Conservation (phyloP, 2,329 filamentous ascomycete species). For the Neoarthrinium moseri region DNA sequence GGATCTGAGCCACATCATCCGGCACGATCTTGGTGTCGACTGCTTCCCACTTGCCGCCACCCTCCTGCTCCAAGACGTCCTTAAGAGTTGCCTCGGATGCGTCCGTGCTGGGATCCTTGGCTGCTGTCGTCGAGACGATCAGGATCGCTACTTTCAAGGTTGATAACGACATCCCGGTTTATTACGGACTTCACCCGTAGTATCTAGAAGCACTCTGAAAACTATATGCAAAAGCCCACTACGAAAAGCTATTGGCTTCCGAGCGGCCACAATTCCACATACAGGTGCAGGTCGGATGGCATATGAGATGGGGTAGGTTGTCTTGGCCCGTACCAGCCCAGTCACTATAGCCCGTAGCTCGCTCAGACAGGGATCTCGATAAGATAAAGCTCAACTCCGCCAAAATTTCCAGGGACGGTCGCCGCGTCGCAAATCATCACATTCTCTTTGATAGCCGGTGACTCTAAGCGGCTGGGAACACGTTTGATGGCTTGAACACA, state of each 20-base stretch:
- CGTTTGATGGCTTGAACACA: not conserved
- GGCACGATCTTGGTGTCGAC: conserved; percentile 71
- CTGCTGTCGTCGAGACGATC: conserved; percentile 88
- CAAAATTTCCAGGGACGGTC: not conserved
- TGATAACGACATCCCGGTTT: conserved; percentile 33
- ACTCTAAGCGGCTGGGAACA: too few species aligned
- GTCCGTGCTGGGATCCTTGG: conserved; percentile 76
- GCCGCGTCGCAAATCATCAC: not conserved
- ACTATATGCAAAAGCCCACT: too few species aligned
- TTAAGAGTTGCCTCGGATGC: conserved; percentile 66
- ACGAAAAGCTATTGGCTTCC: too few species aligned
- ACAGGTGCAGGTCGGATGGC: too few species aligned
- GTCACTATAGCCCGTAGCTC: too few species aligned
- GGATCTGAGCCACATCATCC: conserved; percentile 74
- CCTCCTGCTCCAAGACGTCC: conserved; percentile 66
- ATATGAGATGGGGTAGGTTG: too few species aligned
- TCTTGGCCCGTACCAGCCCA: too few species aligned
- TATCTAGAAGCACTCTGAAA: not conserved
- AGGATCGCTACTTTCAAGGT: conserved; percentile 74
- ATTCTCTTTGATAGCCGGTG: too few species aligned
- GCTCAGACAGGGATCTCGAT: conserved; percentile 3
- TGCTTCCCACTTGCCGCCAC: conserved; percentile 70
- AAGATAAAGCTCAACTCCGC: conserved; percentile 9
- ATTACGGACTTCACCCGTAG: too few species aligned
- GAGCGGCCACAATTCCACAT: too few species aligned